Evolutionary conservation across 2,329 filamentous ascomycete genomes (phyloP).

Genomic region (Alternaria consortialis): DNA sequence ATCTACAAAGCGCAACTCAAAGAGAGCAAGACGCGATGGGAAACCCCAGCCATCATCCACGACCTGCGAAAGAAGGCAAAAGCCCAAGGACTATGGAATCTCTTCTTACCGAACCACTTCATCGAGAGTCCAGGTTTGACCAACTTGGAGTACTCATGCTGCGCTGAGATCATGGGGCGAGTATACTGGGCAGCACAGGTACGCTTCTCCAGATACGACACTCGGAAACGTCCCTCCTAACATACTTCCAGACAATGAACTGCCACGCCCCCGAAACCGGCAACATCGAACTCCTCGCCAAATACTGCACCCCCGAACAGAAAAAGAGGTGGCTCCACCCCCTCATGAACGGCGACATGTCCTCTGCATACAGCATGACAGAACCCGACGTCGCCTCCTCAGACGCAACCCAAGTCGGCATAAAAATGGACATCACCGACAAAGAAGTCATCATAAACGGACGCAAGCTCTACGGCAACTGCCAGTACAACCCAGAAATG

Average conservation of each 20-base stretch:
- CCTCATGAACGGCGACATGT: constrained; percentile 59
- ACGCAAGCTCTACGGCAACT: constrained; percentile 55
- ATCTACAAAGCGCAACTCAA: constrained; percentile 54
- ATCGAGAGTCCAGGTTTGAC: constrained; percentile 56
- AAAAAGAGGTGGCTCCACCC: constrained; percentile 62
- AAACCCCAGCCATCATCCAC: constrained; percentile 54
- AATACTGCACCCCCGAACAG: constrained; percentile 61
- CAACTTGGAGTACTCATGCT: constrained; percentile 58
- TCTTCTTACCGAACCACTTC: constrained; percentile 55
- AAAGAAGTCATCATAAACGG: constrained; percentile 55
- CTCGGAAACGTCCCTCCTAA: not conserved
- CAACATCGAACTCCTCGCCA: constrained; percentile 63
- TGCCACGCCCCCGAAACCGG: constrained; percentile 61
- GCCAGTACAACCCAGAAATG: constrained; percentile 51
- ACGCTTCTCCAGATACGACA: not conserved
- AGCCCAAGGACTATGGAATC: constrained; percentile 51
- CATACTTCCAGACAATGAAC: constrained; percentile 52
- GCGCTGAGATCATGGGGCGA: constrained; percentile 58
- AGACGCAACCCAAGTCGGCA: constrained; percentile 60
- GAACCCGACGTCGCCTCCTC: constrained; percentile 61
- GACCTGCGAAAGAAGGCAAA: constrained; percentile 56
- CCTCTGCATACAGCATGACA: constrained; percentile 62
- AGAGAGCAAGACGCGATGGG: constrained; percentile 45
- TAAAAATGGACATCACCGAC: constrained; percentile 48
- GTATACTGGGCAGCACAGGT: constrained; percentile 58